A percentile compares a stretch with the other conserved stretches of the same genome.
These are phyloP conservation scores for Bolboschoenoplectus hybrid DNA, from an alignment of 202 grass and related monocot species.

Conservation along the genomic window DNA sequence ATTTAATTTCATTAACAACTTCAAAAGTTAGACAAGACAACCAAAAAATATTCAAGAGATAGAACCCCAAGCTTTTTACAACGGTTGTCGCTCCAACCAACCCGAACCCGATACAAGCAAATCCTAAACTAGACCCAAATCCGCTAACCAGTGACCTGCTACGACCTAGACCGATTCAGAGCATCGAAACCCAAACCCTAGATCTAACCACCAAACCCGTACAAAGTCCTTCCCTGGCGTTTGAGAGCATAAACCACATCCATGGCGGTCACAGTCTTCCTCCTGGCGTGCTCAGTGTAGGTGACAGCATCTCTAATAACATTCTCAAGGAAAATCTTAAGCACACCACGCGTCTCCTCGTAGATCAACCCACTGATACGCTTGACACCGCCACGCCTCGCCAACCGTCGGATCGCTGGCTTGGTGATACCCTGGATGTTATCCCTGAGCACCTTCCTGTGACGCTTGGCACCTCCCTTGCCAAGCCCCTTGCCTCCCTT, in stretches of 20 bases:
- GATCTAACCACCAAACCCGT: slow-evolving; percentile 74
- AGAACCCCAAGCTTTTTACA: slow-evolving; percentile 7
- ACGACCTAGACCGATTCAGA: background rate
- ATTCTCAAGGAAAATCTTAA: slow-evolving; percentile 98
- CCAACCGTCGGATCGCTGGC: slow-evolving; percentile 76
- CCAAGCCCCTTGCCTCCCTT: slow-evolving; percentile 95
- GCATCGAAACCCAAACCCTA: background rate
- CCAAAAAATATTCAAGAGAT: background rate
- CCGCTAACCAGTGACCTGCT: too few species aligned
- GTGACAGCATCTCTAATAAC: slow-evolving; percentile 94
- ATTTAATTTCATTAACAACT: background rate
- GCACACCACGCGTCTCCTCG: slow-evolving; percentile 93
- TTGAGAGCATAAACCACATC: slow-evolving; percentile 97
- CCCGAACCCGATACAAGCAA: background rate
- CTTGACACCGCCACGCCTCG: slow-evolving; percentile 82
- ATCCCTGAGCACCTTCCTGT: slow-evolving; percentile 89
- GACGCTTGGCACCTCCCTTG: slow-evolving; percentile 86
- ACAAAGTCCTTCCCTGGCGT: slow-evolving; percentile 92
- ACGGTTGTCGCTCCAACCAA: background rate
- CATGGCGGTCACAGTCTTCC: slow-evolving; percentile 97
- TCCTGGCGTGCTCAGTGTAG: slow-evolving; percentile 90
- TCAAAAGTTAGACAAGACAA: too few species aligned
- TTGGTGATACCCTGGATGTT: slow-evolving; percentile 98
- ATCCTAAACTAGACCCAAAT: slow-evolving; percentile 9
- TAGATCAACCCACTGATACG: slow-evolving; percentile 90